Conservation (phyloP, 2,329 filamentous ascomycete genomes). For the Cladophialophora carrionii region DNA sequence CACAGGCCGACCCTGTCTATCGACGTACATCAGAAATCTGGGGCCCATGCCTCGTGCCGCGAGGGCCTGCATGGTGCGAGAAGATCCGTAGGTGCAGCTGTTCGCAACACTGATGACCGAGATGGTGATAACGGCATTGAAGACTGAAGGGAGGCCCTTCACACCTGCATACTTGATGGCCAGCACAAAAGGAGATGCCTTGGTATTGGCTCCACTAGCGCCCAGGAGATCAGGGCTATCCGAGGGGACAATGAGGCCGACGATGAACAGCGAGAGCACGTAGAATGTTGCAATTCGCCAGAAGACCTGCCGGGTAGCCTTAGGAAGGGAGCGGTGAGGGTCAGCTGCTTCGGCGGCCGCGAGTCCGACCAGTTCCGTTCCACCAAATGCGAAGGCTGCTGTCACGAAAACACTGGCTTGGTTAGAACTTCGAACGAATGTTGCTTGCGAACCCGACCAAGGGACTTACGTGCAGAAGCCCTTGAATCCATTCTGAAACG, state of each 20-base stretch:
- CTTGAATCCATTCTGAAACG: slow-evolving; percentile 53
- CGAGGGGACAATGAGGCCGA: slow-evolving; percentile 75
- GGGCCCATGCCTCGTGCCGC: slow-evolving; percentile 67
- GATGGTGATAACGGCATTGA: slow-evolving; percentile 91
- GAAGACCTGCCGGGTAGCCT: slow-evolving; percentile 85
- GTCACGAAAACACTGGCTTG: slow-evolving; percentile 62
- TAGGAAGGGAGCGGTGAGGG: slow-evolving; percentile 72
- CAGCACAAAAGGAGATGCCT: slow-evolving; percentile 89
- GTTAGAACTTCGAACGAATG: not conserved
- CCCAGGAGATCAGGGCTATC: slow-evolving; percentile 50
- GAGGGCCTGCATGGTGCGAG: slow-evolving; percentile 83
- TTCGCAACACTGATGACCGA: slow-evolving; percentile 90
- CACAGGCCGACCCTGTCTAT: slow-evolving; percentile 39
- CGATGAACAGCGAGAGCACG: slow-evolving; percentile 75
- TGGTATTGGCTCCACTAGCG: slow-evolving; percentile 66
- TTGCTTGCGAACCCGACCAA: not conserved
- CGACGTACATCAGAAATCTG: slow-evolving; percentile 45
- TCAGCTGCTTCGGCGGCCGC: slow-evolving; percentile 62
- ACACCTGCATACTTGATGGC: slow-evolving; percentile 85
- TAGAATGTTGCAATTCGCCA: slow-evolving; percentile 94
- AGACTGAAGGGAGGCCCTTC: slow-evolving; percentile 76
- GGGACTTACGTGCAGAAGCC: slow-evolving; percentile 1
- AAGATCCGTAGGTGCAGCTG: slow-evolving; percentile 87
- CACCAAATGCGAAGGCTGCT: slow-evolving; percentile 64
- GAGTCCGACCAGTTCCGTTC: slow-evolving; percentile 65